Evolutionary conservation across 2,329 filamentous ascomycete species (phyloP).

Genomic region (Verticillium zaregamsianum): DNA sequence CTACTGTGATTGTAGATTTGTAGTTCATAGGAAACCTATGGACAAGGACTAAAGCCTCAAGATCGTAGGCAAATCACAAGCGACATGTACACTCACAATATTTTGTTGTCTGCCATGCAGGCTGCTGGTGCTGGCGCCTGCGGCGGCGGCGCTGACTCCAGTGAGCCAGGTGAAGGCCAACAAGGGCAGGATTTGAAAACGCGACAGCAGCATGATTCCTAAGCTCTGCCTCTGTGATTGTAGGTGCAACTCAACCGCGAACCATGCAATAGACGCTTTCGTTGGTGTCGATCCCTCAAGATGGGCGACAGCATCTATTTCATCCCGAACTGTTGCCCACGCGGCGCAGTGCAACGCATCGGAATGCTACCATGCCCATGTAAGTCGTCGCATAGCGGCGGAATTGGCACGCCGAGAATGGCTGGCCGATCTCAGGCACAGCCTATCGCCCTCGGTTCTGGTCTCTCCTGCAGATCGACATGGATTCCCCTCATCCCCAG

Average conservation of each 20-base stretch:
- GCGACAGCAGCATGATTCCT: conserved; percentile 8
- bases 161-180: conserved; percentile 1
- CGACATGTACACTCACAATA: conserved; percentile 4
- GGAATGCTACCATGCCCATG: not conserved
- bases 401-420: conserved; percentile 10
- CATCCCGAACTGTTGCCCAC: not conserved
- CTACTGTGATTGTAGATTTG: not conserved
- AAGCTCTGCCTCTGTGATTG: not conserved
- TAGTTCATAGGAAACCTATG: no score
- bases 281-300: not conserved
- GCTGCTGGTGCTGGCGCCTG: conserved; percentile 2
- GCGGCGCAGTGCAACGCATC: not conserved
- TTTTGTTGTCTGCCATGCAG: conserved; percentile 11
- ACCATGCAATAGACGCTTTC: no score
- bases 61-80: not conserved
- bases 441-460: conserved; percentile 36
- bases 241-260: not conserved
- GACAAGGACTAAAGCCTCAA: no score
- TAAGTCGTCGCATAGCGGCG: conserved; percentile 4
- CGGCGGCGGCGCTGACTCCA: conserved; percentile 1
- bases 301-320: not conserved
- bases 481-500: not conserved
- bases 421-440: conserved; percentile 36
- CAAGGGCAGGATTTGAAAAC: conserved; percentile 3
- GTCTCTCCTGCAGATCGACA: not conserved